Percentiles rank a stretch among this genome's conserved stretches.
Conservation (phyloP, 176 grass and related monocot genomes). For the Bonia amplexicaulis region DNA sequence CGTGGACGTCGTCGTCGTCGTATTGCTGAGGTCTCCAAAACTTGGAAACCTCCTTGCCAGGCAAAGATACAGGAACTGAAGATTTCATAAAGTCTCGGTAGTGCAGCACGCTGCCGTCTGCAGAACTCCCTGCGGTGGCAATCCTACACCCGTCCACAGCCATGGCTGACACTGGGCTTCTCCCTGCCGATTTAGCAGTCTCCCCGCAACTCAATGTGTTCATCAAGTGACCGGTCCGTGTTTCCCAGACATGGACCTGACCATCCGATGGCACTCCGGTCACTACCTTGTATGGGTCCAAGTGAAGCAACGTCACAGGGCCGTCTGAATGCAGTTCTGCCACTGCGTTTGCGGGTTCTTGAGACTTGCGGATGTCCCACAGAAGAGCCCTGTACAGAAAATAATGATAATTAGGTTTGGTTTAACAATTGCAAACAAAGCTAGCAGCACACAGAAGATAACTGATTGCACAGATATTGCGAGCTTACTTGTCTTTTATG, state of each 20-base stretch:
- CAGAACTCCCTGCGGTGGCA: constrained; percentile 29
- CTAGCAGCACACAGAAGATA: background rate
- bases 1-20: background rate
- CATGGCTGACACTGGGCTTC: constrained; percentile 47
- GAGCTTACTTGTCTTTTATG: constrained; percentile 65
- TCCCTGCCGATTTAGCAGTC: background rate
- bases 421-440: background rate
- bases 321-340: constrained; percentile 63
- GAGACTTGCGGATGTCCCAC: constrained; percentile 82
- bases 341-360: constrained; percentile 38
- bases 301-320: constrained; percentile 60
- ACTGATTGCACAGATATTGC: background rate
- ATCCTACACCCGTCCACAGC: constrained; percentile 65
- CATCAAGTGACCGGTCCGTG: constrained; percentile 33
- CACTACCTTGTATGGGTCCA: constrained; percentile 85
- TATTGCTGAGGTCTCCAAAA: constrained; percentile 53
- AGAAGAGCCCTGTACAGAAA: constrained; percentile 61
- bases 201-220: constrained; percentile 51
- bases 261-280: constrained; percentile 44
- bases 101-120: constrained; percentile 30
- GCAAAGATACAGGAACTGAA: constrained; percentile 36
- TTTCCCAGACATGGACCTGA: constrained; percentile 59
- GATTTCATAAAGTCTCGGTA: constrained; percentile 57
- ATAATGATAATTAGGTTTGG: constrained; percentile 1
- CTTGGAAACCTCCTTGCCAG: constrained; percentile 34